Base-by-base conservation (phyloP, 768 basidiomycete genomes). In the Termitomyces sp. region DNA sequence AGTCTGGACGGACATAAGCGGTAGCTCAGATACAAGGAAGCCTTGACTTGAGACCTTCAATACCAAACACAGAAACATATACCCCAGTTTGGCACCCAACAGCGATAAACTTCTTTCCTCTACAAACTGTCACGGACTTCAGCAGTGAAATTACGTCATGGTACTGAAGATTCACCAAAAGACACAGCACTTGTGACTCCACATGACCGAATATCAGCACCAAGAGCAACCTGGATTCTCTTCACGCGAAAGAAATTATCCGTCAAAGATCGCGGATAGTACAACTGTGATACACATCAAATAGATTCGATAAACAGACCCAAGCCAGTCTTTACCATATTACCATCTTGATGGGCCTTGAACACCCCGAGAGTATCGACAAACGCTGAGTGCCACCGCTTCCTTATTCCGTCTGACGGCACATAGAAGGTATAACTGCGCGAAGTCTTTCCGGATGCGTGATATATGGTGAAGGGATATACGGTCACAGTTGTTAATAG, bases 381-480 rank as follows among this genome's bases (percentile, higher is more conserved):
- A 20, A 94, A 74, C 13, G 76, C 77, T 13, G 75, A 75, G 20
- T 81, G 58, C 92, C 92, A 94, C 64, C 80, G 83, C 66, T 78
- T 78, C 57, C 92, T 75, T 59, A 78, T 61, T 1, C 73, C 67
- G 48, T 91, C 87, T 13, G 79, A 83, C 18, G 75, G 63, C 0
- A 88, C 86, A 63, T 85, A 90, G 10, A 94, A 74, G 3, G 88
- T 93, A 69, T 93, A 94, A 59, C 85, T 74, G 48, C 91, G 80
- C 53, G 72, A 75, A 18, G 74, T 65, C 54, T 78, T 80, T 54
- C 78, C 79, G 1, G 82, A 78, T 0, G 87, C 85, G 60, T 93
- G 91, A 69, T 84, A 89, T 62, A 94, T 73, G 0, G 85, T 88
- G 69, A 94, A 89, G 1, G 92, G 91, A 67, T 83, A 93, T 66